Conservation (phyloP, 805 yeast species). For the Kodamaea jinghongensis region DNA sequence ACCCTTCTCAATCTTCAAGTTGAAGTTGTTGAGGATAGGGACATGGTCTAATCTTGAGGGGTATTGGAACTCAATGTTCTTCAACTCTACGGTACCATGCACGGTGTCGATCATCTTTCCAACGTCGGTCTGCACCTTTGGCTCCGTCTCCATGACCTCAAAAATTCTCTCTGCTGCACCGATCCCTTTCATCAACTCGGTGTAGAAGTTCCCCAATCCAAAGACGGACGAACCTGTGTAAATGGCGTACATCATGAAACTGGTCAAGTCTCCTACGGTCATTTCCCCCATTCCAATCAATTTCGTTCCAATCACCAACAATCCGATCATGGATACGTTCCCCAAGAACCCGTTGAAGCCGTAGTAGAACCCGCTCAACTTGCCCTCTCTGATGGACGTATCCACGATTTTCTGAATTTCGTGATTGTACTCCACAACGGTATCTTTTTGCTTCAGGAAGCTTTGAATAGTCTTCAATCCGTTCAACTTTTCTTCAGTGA, state of each 20-base stretch:
- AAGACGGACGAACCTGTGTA: constrained; percentile 92
- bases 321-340: constrained; percentile 71
- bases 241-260: constrained; percentile 93
- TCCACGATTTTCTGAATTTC: constrained; percentile 64
- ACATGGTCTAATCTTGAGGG: constrained; percentile 76
- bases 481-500: constrained; percentile 85
- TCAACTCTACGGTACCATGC: constrained; percentile 59
- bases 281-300: constrained; percentile 76
- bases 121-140: constrained; percentile 61
- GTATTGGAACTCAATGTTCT: constrained; percentile 66
- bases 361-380: constrained; percentile 69
- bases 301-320: constrained; percentile 75
- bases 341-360: constrained; percentile 85
- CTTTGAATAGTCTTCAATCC: constrained; percentile 87
- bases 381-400: constrained; percentile 78
- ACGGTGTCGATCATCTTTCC: constrained; percentile 50
- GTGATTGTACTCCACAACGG: constrained; percentile 69
- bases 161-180: constrained; percentile 93
- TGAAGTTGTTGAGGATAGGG: constrained; percentile 58
- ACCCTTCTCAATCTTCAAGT: constrained; percentile 66
- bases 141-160: constrained; percentile 77
- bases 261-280: constrained; percentile 84
- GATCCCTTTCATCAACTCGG: constrained; percentile 94
- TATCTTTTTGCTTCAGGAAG: constrained; percentile 80
- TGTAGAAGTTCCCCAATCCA: constrained; percentile 86